phyloP scores from a whole-genome alignment of 106 monocot genomes.

The Phalaenopsis equestris region DNA sequence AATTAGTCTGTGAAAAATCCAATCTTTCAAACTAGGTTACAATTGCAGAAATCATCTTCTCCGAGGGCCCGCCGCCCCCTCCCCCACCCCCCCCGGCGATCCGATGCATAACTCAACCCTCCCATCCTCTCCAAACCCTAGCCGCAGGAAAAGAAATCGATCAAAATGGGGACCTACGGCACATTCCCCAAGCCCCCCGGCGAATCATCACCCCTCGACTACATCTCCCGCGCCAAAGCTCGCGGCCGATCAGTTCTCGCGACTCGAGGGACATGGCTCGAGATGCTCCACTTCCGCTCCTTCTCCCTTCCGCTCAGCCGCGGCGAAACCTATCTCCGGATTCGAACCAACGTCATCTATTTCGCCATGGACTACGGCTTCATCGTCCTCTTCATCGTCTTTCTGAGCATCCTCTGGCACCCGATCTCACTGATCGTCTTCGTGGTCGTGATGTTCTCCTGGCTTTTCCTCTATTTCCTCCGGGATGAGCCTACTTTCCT shows the following conservation, averaged over 20 bases:
- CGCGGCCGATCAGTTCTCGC: slow-evolving; percentile 44
- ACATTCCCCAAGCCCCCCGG: slow-evolving; percentile 24
- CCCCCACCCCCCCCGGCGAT: too few species aligned
- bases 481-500: neutral
- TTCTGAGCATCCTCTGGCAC: slow-evolving; percentile 73
- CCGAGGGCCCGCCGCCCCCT: too few species aligned
- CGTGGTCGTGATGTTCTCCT: slow-evolving; percentile 9
- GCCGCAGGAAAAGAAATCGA: neutral
- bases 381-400: slow-evolving; percentile 51
- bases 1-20: too few species aligned
- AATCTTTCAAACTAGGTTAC: neutral
- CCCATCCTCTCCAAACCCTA: neutral
- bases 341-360: slow-evolving; percentile 53
- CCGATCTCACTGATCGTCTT: slow-evolving; percentile 22
- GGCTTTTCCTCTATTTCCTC: slow-evolving; percentile 13
- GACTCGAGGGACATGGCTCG: slow-evolving; percentile 55
- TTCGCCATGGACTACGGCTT: slow-evolving; percentile 89
- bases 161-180: slow-evolving; percentile 46
- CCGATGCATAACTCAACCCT: neutral
- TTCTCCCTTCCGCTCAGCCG: slow-evolving; percentile 45
- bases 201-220: neutral
- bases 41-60: neutral
- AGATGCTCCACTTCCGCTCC: slow-evolving; percentile 34
- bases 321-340: slow-evolving; percentile 48
- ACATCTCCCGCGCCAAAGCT: slow-evolving; percentile 47